Conservation (phyloP, 371 early-diverging fungal species). For the Syncephalis plumigaleata region DNA sequence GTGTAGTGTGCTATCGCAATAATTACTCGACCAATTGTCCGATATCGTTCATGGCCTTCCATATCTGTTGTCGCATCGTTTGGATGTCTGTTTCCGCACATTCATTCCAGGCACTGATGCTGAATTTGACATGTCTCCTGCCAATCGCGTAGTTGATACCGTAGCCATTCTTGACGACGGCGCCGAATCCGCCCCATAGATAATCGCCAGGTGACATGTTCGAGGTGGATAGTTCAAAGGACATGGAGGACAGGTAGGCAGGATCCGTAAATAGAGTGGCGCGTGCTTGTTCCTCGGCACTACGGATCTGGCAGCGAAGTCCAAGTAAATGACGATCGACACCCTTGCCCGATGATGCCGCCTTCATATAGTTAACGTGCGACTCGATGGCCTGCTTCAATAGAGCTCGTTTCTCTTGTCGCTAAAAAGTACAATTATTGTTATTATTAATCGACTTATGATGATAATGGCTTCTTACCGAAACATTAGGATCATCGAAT, state of each 20-base stretch:
- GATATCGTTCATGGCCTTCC: slow-evolving; percentile 33
- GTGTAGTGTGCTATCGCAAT: too few species aligned
- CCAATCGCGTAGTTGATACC: slow-evolving; percentile 78
- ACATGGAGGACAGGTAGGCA: slow-evolving; percentile 32
- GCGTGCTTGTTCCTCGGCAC: slow-evolving; percentile 21
- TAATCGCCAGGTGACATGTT: slow-evolving; percentile 57
- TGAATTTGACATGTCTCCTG: slow-evolving; percentile 58
- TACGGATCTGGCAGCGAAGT: slow-evolving; percentile 33
- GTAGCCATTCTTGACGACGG: slow-evolving; percentile 60
- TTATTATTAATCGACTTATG: not conserved
- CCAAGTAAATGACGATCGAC: slow-evolving; percentile 73
- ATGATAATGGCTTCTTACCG: slow-evolving; percentile 7
- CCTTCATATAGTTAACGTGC: slow-evolving; percentile 42
- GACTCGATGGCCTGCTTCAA: slow-evolving; percentile 36
- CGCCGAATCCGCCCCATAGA: slow-evolving; percentile 67
- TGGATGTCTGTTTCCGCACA: slow-evolving; percentile 24
- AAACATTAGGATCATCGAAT: slow-evolving; percentile 20
- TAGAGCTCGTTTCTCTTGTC: slow-evolving; percentile 28
- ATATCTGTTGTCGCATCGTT: slow-evolving; percentile 31
- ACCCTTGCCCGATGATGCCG: slow-evolving; percentile 43
- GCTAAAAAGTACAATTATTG: slow-evolving; percentile 15
- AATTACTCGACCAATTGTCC: slow-evolving; percentile 12
- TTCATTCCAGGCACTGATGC: slow-evolving; percentile 42
- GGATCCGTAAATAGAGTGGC: slow-evolving; percentile 50
- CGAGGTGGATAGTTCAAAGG: slow-evolving; percentile 46